Evolutionary conservation across 2,329 filamentous ascomycete genomes (phyloP).

Genomic region (Botrytis aclada): DNA sequence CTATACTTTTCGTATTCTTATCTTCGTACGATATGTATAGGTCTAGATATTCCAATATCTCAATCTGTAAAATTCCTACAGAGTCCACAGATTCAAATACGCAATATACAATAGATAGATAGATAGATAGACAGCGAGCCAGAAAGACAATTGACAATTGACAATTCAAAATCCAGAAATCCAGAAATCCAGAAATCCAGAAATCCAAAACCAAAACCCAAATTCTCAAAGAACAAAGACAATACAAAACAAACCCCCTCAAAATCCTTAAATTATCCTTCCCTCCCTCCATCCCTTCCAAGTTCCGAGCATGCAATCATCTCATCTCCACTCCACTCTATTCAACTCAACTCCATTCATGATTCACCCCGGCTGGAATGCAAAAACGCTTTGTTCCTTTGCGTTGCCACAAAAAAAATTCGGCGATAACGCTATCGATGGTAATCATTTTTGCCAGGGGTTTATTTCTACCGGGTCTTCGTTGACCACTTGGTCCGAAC

Average conservation of each 20-base stretch:
- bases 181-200: no score
- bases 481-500: neutral
- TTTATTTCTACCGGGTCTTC: no score
- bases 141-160: no score
- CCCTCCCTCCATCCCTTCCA: neutral
- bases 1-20: neutral
- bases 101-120: no score
- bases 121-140: no score
- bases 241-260: neutral
- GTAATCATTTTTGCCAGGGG: neutral
- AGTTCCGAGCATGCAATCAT: neutral
- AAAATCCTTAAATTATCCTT: neutral
- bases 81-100: no score
- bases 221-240: neutral
- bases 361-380: neutral
- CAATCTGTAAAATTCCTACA: neutral
- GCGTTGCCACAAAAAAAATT: neutral
- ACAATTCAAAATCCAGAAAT: no score
- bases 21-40: neutral
- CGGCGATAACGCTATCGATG: slow-evolving; percentile 1
- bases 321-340: neutral
- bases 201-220: no score
- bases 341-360: neutral
- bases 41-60: neutral
- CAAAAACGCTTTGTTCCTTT: neutral